Evolutionary conservation across 2,329 filamentous ascomycete species (phyloP).

Genomic region (Pseudohalonectria lignicola): DNA sequence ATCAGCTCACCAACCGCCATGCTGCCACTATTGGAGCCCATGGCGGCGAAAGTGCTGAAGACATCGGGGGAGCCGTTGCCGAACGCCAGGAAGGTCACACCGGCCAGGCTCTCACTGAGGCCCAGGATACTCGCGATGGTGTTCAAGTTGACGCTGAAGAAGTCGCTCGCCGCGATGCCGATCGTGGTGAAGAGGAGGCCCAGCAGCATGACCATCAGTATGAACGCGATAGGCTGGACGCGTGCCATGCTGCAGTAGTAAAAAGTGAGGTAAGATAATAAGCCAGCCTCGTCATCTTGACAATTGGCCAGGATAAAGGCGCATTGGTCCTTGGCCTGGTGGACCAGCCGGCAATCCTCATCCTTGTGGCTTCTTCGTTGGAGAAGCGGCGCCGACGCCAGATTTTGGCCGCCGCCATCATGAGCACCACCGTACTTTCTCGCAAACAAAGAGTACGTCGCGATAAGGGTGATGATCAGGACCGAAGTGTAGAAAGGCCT

Average conservation of each 20-base stretch:
- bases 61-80: slow-evolving; percentile 97
- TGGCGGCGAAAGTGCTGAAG: slow-evolving; percentile 96
- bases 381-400: neutral
- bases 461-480: slow-evolving; percentile 32
- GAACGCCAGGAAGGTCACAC: slow-evolving; percentile 92
- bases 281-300: slow-evolving; percentile 76
- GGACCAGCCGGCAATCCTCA: slow-evolving; percentile 66
- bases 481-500: slow-evolving; percentile 39
- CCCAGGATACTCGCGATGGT: slow-evolving; percentile 84
- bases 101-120: slow-evolving; percentile 90
- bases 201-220: slow-evolving; percentile 70
- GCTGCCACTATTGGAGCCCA: slow-evolving; percentile 94
- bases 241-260: slow-evolving; percentile 75
- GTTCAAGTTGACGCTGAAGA: slow-evolving; percentile 93
- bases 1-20: slow-evolving; percentile 92
- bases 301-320: slow-evolving; percentile 76
- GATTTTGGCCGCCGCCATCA: neutral
- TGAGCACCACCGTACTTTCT: slow-evolving; percentile 3
- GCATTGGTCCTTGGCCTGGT: slow-evolving; percentile 70
- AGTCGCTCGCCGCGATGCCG: slow-evolving; percentile 94
- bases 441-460: slow-evolving; percentile 30
- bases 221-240: slow-evolving; percentile 67
- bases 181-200: slow-evolving; percentile 90
- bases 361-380: slow-evolving; percentile 8
- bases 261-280: slow-evolving; percentile 77